Conservation (phyloP, 768 basidiomycete genomes). For the Gyrodon lividus region DNA sequence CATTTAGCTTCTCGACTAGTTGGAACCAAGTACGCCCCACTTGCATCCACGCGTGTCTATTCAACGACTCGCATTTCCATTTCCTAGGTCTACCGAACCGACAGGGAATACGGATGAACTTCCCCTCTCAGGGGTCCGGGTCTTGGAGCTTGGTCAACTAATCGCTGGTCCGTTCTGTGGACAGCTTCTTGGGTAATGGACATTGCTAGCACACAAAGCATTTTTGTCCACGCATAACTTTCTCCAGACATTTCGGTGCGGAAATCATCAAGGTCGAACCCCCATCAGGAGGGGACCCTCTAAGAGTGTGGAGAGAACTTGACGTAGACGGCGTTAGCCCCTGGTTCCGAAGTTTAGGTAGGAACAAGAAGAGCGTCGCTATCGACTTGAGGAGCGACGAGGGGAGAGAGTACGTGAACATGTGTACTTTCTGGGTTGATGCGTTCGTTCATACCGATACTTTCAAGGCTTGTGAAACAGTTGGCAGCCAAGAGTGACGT, state of each 20-base stretch:
- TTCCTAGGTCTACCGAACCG: slow-evolving; percentile 12
- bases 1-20: background rate
- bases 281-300: slow-evolving; percentile 59
- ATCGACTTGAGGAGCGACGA: slow-evolving; percentile 61
- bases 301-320: slow-evolving; percentile 70
- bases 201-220: background rate
- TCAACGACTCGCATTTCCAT: background rate
- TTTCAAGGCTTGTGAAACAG: slow-evolving; percentile 52
- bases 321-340: slow-evolving; percentile 71
- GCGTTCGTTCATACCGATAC: background rate
- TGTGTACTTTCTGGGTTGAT: background rate
- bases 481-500: slow-evolving; percentile 67
- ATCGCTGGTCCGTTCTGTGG: slow-evolving; percentile 75
- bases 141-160: slow-evolving; percentile 68
- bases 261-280: slow-evolving; percentile 74
- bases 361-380: slow-evolving; percentile 74
- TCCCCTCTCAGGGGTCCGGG: slow-evolving; percentile 62
- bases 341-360: slow-evolving; percentile 69
- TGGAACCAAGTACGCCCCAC: background rate
- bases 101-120: slow-evolving; percentile 33
- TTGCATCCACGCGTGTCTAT: background rate
- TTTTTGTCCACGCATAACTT: background rate
- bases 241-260: slow-evolving; percentile 62
- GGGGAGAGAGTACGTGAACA: slow-evolving; percentile 46
- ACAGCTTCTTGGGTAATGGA: slow-evolving; percentile 61